Base-by-base conservation (phyloP, 2,329 filamentous ascomycete species). In the Fusarium sp. region DNA sequence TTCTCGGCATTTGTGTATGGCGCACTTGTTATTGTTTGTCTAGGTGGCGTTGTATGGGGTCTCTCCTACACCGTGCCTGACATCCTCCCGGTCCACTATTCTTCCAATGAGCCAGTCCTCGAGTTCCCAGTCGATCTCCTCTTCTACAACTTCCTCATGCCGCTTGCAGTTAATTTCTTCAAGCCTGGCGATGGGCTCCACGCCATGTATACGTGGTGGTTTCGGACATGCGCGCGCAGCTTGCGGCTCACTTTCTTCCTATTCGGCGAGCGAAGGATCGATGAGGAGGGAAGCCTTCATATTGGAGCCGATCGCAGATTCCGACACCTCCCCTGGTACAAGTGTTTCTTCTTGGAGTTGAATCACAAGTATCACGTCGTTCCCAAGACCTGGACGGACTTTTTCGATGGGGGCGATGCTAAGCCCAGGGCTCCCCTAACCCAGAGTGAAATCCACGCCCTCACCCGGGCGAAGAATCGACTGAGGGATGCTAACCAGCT, bases 1-100 rank as follows among this genome's bases (percentile, higher is more conserved):
- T 98, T 98, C 80, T 98, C 95, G 71, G 97, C 95, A 18, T 90
- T 98, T 66, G 95, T 99, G 3, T 99, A 99, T 77, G 97, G 96
- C 37, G 94, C 93, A 0, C 85, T 99, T 62, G 95, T 99, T 65
- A 93, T 98, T 42, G 85, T 98, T 29, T 99, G 96, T 80, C 89
- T 99, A 0, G 96, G 96, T 11, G 96, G 96, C 47, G 95, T 99
- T 18, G 95, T 99, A 1, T 99, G 96, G 96, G 91, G 93, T n/a
- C 87, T 98, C 40, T 89, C 91, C 31, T 89, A 90, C 74, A 83
- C 89, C 6, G 90, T 93, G 50, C 89, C 90, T 3, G 89, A 87
- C 62, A 90, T 99, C 52, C 88, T 99, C 20, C 96, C 96, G 0
- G 94, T 99, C 54, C 94, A 96, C 82, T 98, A 97, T 90, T 94